Percentiles rank a stretch among this genome's conserved stretches.
Evolutionary conservation across 1,139 yeast genomes (phyloP).

Genomic region (Hyphopichia fennica): DNA sequence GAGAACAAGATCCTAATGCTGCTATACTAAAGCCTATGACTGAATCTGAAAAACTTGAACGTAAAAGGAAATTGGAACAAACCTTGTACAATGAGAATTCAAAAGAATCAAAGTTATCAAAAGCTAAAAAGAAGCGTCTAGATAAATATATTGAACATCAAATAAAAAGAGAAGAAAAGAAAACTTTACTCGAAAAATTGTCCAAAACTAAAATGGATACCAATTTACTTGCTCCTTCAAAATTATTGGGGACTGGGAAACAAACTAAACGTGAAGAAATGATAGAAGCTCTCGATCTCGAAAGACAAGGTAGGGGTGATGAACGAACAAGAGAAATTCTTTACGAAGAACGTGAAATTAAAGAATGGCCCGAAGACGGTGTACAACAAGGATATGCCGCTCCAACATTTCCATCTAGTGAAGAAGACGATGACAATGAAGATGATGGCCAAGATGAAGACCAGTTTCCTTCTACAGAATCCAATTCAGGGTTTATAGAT

Average conservation of each 20-base stretch:
- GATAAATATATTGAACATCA: slow-evolving; percentile 87
- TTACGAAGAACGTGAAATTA: slow-evolving; percentile 68
- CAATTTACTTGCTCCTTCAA: slow-evolving; percentile 64
- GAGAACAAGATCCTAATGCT: slow-evolving; percentile 53
- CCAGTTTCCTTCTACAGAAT: slow-evolving; percentile 10
- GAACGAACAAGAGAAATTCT: slow-evolving; percentile 62
- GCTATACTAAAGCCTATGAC: slow-evolving; percentile 53
- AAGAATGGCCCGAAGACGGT: slow-evolving; percentile 57
- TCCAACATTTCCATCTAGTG: slow-evolving; percentile 12
- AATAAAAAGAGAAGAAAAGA: slow-evolving; percentile 85
- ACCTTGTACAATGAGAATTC: slow-evolving; percentile 53
- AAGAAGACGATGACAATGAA: slow-evolving; percentile 23
- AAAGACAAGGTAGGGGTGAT: slow-evolving; percentile 69
- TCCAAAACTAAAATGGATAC: slow-evolving; percentile 75
- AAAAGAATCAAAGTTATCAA: slow-evolving; percentile 66
- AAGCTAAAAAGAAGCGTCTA: slow-evolving; percentile 72
- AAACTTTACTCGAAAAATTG: slow-evolving; percentile 70
- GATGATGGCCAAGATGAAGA: slow-evolving; percentile 18
- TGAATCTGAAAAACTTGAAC: slow-evolving; percentile 58
- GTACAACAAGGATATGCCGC: background rate
- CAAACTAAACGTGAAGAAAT: slow-evolving; percentile 71
- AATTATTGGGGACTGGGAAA: slow-evolving; percentile 74
- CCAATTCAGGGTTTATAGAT: slow-evolving; percentile 63
- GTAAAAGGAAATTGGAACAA: slow-evolving; percentile 66
- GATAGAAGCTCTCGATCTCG: slow-evolving; percentile 72